These are phyloP conservation scores for Gautieria morchelliformis DNA, from an alignment of 768 basidiomycete genomes.

Conservation along the genomic window DNA sequence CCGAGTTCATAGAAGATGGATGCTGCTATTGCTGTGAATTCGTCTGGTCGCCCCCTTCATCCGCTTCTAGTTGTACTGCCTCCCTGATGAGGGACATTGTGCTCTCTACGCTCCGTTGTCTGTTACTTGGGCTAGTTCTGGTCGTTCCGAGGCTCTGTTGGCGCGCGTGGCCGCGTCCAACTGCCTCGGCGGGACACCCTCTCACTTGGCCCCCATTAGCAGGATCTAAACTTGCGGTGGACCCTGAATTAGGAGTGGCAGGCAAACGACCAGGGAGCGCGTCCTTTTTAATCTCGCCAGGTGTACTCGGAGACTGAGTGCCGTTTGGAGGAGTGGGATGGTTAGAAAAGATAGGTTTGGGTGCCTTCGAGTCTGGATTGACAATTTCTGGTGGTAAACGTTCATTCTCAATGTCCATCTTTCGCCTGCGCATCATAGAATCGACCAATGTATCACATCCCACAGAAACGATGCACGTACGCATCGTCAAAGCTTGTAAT, in stretches of 20 bases:
- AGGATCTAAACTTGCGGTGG: conserved; percentile 9
- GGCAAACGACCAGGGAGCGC: conserved; percentile 14
- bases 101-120: conserved; percentile 86
- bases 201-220: too few species aligned
- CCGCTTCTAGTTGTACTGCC: conserved; percentile 48
- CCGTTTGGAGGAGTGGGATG: conserved; percentile 45
- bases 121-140: conserved; percentile 87
- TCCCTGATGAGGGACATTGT: conserved; percentile 94
- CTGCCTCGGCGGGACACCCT: conserved; percentile 25
- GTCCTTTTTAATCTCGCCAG: conserved; percentile 23
- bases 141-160: conserved; percentile 89
- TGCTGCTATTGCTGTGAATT: too few species aligned
- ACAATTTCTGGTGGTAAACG: conserved; percentile 93
- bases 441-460: not conserved
- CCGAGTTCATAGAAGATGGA: too few species aligned
- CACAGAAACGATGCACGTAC: conserved; percentile 40
- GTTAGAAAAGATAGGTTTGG: conserved; percentile 41
- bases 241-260: conserved; percentile 11
- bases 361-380: conserved; percentile 60
- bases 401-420: conserved; percentile 98
- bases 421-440: conserved; percentile 49
- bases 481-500: conserved; percentile 94
- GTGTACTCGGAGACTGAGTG: conserved; percentile 20
- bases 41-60: too few species aligned
- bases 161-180: conserved; percentile 63